Percentiles rank a stretch among this genome's conserved stretches.
Evolutionary conservation across 2,329 filamentous ascomycete genomes (phyloP).

Genomic region (Aureobasidium pullulans): DNA sequence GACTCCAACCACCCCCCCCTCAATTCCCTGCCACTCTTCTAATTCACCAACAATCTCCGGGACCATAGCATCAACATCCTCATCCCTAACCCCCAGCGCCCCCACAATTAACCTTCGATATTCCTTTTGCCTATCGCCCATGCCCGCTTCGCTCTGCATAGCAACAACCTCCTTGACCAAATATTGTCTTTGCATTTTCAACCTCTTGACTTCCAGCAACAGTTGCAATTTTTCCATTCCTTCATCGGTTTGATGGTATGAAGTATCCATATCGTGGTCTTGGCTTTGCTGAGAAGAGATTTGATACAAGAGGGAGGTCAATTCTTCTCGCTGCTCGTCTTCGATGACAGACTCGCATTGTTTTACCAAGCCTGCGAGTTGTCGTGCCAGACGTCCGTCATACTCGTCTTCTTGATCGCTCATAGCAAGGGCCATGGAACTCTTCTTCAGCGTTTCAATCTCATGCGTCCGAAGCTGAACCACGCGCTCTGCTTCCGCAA

Average conservation of each 20-base stretch:
- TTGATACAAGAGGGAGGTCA: constrained; percentile 27
- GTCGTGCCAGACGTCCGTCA: constrained; percentile 30
- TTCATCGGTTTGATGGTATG: constrained; percentile 29
- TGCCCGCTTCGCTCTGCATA: constrained; percentile 60
- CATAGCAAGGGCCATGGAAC: constrained; percentile 49
- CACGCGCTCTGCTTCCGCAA: constrained; percentile 40
- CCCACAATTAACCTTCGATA: constrained; percentile 63
- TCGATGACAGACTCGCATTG: constrained; percentile 38
- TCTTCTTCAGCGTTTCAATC: constrained; percentile 50
- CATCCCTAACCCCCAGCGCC: constrained; percentile 61
- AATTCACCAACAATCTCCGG: constrained; percentile 43
- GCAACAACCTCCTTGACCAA: constrained; percentile 62
- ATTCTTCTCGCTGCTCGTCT: constrained; percentile 35
- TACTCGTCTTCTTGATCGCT: constrained; percentile 27
- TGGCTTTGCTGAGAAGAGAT: background rate
- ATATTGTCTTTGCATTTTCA: constrained; percentile 53
- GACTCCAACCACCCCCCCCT: too few species aligned
- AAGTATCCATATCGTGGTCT: constrained; percentile 4
- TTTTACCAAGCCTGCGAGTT: constrained; percentile 26
- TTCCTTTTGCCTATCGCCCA: constrained; percentile 64
- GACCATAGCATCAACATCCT: constrained; percentile 58
- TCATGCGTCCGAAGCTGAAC: constrained; percentile 58
- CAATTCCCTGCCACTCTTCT: constrained; percentile 29
- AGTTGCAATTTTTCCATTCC: constrained; percentile 51
- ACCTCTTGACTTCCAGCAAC: constrained; percentile 49